Evolutionary conservation across 2,329 filamentous ascomycete genomes (phyloP).

Genomic region (Penicillium occitanis): DNA sequence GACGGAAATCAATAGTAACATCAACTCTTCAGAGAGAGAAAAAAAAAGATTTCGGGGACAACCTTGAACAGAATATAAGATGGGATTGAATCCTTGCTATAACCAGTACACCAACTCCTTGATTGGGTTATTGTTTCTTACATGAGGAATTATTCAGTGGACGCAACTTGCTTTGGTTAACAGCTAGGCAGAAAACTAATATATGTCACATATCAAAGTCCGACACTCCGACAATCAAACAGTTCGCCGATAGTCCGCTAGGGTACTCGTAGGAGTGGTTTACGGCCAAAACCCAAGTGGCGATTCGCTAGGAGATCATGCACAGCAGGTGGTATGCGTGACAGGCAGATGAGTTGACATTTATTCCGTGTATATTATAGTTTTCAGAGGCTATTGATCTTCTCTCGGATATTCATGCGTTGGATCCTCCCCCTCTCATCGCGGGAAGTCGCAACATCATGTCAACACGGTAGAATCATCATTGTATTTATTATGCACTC

Average conservation of each 20-base stretch:
- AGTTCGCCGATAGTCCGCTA: slow-evolving; percentile 16
- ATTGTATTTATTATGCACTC: not conserved
- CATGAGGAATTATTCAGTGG: too few species aligned
- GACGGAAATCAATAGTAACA: not conserved
- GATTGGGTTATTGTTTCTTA: not conserved
- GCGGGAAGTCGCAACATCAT: not conserved
- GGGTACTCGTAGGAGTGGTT: not conserved
- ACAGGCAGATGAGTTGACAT: not conserved
- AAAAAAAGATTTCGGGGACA: not conserved
- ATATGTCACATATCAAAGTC: not conserved
- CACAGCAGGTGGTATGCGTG: not conserved
- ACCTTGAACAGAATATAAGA: not conserved
- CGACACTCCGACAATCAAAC: slow-evolving; percentile 5
- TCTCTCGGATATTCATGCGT: not conserved
- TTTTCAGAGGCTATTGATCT: not conserved
- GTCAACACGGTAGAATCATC: not conserved
- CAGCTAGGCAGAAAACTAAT: not conserved
- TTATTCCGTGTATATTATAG: not conserved
- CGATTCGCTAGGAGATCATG: not conserved
- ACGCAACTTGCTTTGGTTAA: too few species aligned
- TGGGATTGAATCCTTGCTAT: not conserved
- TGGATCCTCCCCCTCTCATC: not conserved
- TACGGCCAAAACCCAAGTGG: not conserved
- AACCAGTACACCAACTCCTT: not conserved
- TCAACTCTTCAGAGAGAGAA: not conserved